Base-by-base conservation (phyloP, 2,329 filamentous ascomycete genomes). In the Fusarium mexicanum region DNA sequence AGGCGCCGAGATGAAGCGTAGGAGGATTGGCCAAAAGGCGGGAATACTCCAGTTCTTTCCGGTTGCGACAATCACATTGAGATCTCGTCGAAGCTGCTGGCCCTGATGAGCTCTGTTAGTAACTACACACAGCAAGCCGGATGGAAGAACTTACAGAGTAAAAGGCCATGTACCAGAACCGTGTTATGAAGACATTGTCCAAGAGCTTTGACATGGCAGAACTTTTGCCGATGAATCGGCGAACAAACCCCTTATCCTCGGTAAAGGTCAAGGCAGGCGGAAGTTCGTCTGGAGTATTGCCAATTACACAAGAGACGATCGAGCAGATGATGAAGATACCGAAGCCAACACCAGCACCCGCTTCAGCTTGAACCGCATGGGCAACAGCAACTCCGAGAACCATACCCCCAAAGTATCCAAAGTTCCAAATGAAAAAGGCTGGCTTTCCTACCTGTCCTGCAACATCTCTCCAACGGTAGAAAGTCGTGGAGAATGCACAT, bases 21-120 rank as follows among this genome's bases (percentile, higher is more conserved):
- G 79, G 0, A 90, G 80, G 3, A 86, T 77, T 1, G 86, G 85
- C 81, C 87, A 87, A 76, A 89, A 87, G 5, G 60, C 67, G 2
- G 88, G 88, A 31, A 90, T 88, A 7, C 79, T 84, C 88, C 88
- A 90, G 79, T 90, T 90, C 43, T 85, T 86, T 58, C 87, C 87
- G 8, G 81, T 82, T 14, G 86, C 87, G 29, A 90, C 85, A 37
- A 89, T 85, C 8, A 85, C 76, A 68, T 90, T 90, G 31, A 90
- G 84, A 72, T 90, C 88, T 33, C 84, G 84, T 40, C 86, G 83
- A 26, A 90, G 83, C 82, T 90, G 88, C 70, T 89, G 87, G 55
- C 87, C 87, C 87, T 89, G 59, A 66, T 31, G 16, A 13, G 62
- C 6, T 8, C 11, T 50, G 61, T 76, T 38, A 76, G 74, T n/a